Base-by-base conservation (phyloP, 1,139 yeast species). In the Sugiyamaella sp. region DNA sequence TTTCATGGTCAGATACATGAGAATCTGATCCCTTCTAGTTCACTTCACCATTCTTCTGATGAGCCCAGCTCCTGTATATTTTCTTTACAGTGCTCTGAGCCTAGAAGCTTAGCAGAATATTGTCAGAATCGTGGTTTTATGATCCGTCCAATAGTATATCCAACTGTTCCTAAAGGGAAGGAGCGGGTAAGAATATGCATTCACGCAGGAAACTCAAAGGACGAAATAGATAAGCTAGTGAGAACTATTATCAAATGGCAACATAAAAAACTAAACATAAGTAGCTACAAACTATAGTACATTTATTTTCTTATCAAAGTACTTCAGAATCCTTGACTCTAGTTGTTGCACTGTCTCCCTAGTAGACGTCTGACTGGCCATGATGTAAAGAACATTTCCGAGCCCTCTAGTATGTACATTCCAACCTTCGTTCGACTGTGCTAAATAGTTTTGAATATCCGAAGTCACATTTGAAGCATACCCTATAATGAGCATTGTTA, bases 61-160 rank as follows among this genome's bases (percentile, higher is more conserved):
- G 45, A 51, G 21, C 42, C 54, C 19, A 37, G 41, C 25, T 57
- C 63, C 8, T 48, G 63, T 9, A 63, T 64, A 19, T 60, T 63
- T 33, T 57, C 66, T 0, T 44, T 64, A 19, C 49, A 58, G 14
- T 59, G 66, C 27, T 39, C 55, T 10, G 45, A 55, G 4, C 64
- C 68, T 1, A 51, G 64, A 14, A 45, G 55, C 5, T 54, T 65
- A 9, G 64, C 68, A 6, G 20, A 20, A 1, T 51, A 49, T 16
- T 61, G 66, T 41, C 65, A 61, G 35, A 38, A 27, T 6, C 44
- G 49, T 9, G 68, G 67, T 2, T 39, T 60, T 14, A 53, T 63
- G 46, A 65, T 65, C 10, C 51, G 67, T 39, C 64, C 68, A 1
- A 64, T 65, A 14, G 66, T 65, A 8, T 60, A 58, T 42, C 68